Percentiles rank a stretch among this genome's conserved stretches.
Evolutionary conservation across 148 eudicot genomes (phyloP).

Genomic region (Rhododendron simsii): DNA sequence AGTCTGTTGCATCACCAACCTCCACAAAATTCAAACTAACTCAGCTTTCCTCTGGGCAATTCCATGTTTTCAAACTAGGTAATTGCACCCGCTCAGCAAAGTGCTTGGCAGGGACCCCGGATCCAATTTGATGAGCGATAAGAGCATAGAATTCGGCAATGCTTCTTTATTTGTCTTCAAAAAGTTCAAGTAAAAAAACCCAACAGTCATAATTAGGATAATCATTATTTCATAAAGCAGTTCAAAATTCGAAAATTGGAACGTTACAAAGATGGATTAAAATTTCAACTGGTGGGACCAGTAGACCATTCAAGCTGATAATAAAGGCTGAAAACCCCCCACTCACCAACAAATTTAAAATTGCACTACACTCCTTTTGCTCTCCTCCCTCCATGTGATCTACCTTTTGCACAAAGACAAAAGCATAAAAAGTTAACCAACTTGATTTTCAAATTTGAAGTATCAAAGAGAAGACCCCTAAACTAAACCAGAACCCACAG

Average conservation of each 20-base stretch:
- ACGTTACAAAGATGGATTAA: background rate
- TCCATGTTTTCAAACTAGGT: background rate
- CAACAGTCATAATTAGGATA: background rate
- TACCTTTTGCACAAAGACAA: background rate
- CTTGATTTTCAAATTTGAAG: constrained; percentile 6
- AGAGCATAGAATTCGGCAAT: background rate
- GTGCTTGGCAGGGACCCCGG: too few relatives aligned
- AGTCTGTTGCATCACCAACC: background rate
- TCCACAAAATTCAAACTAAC: background rate
- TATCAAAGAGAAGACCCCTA: background rate
- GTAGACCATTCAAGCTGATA: background rate
- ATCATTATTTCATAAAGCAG: background rate
- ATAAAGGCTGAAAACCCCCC: background rate
- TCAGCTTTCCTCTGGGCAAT: background rate
- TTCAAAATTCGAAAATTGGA: background rate
- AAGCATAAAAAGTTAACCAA: background rate
- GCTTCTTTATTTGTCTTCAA: background rate
- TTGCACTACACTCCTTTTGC: background rate
- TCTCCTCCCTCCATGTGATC: background rate
- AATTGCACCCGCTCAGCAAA: too few relatives aligned
- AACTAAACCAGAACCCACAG: background rate
- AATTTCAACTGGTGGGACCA: background rate
- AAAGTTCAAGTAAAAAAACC: background rate
- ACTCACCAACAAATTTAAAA: background rate
- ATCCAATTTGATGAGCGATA: too few relatives aligned